Percentiles rank a stretch among this genome's conserved stretches.
These are phyloP conservation scores for Lactarius hengduanensis DNA, from an alignment of 768 basidiomycete species.

Conservation along the genomic window DNA sequence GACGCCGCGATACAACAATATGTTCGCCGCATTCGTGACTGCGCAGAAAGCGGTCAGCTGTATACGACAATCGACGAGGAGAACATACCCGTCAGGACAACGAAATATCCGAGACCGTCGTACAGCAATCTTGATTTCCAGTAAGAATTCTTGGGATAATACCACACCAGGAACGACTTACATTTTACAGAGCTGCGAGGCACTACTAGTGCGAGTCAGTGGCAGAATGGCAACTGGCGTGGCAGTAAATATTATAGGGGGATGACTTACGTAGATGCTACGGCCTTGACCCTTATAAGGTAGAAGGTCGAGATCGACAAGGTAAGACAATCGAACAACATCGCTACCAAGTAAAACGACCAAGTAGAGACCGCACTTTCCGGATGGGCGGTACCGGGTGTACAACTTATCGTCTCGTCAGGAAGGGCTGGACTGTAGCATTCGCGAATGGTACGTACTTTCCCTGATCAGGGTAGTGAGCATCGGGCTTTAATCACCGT, in stretches of 20 bases:
- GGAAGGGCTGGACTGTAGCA: background rate
- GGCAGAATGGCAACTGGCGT: background rate
- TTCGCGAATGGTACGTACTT: slow-evolving; percentile 33
- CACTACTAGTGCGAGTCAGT: slow-evolving; percentile 29
- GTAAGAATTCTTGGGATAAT: background rate
- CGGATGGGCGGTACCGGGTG: slow-evolving; percentile 36
- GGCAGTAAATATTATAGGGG: background rate
- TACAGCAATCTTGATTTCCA: slow-evolving; percentile 53
- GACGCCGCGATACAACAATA: slow-evolving; percentile 33
- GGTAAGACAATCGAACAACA: slow-evolving; percentile 55
- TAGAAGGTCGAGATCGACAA: slow-evolving; percentile 51
- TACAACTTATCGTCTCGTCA: slow-evolving; percentile 44
- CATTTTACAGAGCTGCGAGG: slow-evolving; percentile 33
- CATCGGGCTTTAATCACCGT: background rate
- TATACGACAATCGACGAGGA: background rate
- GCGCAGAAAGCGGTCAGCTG: background rate
- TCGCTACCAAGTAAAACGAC: slow-evolving; percentile 57
- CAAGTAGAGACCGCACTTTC: slow-evolving; percentile 44
- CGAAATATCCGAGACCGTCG: slow-evolving; percentile 64
- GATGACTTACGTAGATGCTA: slow-evolving; percentile 34
- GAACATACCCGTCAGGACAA: slow-evolving; percentile 47
- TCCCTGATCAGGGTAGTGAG: slow-evolving; percentile 33
- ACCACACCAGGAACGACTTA: slow-evolving; percentile 23
- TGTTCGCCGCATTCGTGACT: slow-evolving; percentile 34
- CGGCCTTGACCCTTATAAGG: slow-evolving; percentile 48